phyloP scores from a whole-genome alignment of 345 rosid genomes.

The Erucastrum elatum region DNA sequence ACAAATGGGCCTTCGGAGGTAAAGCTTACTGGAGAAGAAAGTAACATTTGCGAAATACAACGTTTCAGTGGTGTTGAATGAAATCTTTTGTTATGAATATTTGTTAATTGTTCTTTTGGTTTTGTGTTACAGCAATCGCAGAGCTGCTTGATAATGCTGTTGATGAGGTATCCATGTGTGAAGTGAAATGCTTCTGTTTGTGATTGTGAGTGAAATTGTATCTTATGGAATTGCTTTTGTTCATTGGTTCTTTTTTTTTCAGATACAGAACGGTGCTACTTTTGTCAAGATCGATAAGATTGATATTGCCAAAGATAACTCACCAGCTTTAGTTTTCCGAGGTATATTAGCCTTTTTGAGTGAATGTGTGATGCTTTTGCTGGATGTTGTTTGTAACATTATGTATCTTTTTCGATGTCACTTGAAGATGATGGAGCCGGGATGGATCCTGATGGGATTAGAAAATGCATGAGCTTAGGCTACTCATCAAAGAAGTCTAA shows the following conservation, averaged over 20 bases:
- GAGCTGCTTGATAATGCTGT: conserved; percentile 96
- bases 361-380: conserved; percentile 3
- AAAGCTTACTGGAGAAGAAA: not conserved
- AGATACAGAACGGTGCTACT: conserved; percentile 86
- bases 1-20: conserved; percentile 99
- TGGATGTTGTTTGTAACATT: not conserved
- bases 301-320: conserved; percentile 61
- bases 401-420: not conserved
- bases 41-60: too few relatives aligned
- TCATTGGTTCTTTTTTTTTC: conserved; percentile 29
- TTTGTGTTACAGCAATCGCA: conserved; percentile 76
- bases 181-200: conserved; percentile 9
- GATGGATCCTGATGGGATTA: conserved; percentile 75
- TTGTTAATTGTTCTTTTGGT: too few relatives aligned
- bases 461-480: conserved; percentile 98
- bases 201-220: not conserved
- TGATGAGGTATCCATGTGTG: conserved; percentile 67
- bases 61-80: too few relatives aligned
- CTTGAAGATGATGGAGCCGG: conserved; percentile 93
- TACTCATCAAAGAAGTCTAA: conserved; percentile 92
- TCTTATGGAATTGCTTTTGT: conserved; percentile 9
- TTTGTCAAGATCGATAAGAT: conserved; percentile 85
- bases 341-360: conserved; percentile 43
- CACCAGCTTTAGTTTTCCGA: conserved; percentile 82
- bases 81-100: too few relatives aligned